These are phyloP conservation scores for Inonotus hispidus DNA, from an alignment of 1,284 basidiomycete species.

Conservation along the genomic window DNA sequence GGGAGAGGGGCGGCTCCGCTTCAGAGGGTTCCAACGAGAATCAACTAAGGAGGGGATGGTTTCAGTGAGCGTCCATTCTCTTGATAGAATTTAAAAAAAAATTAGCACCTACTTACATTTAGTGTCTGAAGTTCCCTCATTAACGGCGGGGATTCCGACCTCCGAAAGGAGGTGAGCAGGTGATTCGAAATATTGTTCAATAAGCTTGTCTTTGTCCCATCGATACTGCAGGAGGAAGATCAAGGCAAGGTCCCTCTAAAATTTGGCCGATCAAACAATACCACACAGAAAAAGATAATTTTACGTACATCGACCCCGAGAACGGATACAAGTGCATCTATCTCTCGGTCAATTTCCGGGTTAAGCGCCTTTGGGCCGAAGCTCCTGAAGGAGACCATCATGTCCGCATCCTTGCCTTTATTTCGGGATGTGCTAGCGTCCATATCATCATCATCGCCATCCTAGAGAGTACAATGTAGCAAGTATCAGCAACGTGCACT, in stretches of 20 bases:
- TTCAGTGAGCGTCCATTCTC: not conserved
- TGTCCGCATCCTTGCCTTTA: conserved; percentile 28
- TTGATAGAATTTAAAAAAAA: not conserved
- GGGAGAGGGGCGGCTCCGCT: conserved; percentile 27
- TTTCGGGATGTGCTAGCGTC: conserved; percentile 20
- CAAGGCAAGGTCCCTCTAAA: conserved; percentile 43
- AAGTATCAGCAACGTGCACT: not conserved
- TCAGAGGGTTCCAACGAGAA: conserved; percentile 20
- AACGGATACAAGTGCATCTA: conserved; percentile 42
- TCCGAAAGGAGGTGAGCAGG: conserved; percentile 37
- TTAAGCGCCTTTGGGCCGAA: conserved; percentile 37
- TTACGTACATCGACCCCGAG: conserved; percentile 43
- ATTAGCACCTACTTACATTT: not conserved
- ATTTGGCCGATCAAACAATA: not conserved
- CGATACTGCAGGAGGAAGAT: conserved; percentile 57
- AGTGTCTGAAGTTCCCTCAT: not conserved
- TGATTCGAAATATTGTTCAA: conserved; percentile 50
- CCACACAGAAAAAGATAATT: conserved; percentile 16
- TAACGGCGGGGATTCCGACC: conserved; percentile 28
- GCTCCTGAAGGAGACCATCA: conserved; percentile 12
- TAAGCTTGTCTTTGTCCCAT: conserved; percentile 62
- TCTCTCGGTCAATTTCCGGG: conserved; percentile 40
- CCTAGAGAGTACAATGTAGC: not conserved
- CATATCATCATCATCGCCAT: conserved; percentile 29
- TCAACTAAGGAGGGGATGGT: conserved; percentile 8